Base-by-base conservation (phyloP, 495 filamentous ascomycete genomes). In the Tuber microsphaerosporum region DNA sequence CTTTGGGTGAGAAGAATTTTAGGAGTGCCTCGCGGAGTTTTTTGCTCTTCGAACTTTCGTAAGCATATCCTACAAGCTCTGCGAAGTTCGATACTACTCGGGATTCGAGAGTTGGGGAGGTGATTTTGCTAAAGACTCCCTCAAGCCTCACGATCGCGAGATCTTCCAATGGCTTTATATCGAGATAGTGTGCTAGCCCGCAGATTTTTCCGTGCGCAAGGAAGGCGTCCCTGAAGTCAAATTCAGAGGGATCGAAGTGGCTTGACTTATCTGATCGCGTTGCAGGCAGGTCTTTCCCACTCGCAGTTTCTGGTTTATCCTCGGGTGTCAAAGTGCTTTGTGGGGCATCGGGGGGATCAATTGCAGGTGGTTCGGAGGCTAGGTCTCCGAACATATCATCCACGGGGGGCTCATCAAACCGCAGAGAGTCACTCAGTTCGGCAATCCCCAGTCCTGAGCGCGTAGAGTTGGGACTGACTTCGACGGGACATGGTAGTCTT, bases 141-240 rank as follows among this genome's bases (percentile, higher is more conserved):
- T 73, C 31, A 7, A 78, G 75, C 37, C 75, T 71, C 31, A 68
- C 65, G 6, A 78, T 42, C 41, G 76, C 61, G 1, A 78, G 45
- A 26, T 45, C 71, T 41, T 76, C 65, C 19, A 78, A 72, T 12
- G 71, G 44, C 17, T 65, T 17, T n/a, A 78, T 43, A 26, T 74
- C 75, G 22, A 78, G 70, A 45, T 71, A 48, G 42, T 45, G 43
- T 7, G 76, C 76, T n/a, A 78, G 41, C 12, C 65, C 65, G 46
- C 61, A 78, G 46, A 69, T 31, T 42, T 73, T 72, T 1, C 71
- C 76, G 34, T 78, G 76, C n/a, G 75, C 41, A 31, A 78, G 75
- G 68, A 78, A 74, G n/a, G 70, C 75, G 9, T 71, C 75, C 20
- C 71, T 75, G 39, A 78, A 78, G 48, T 77, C 76, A n/a, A 77